These are phyloP conservation scores for Eimeria sp. DNA, from an alignment of 169 alveolate genomes.

Conservation along the genomic window DNA sequence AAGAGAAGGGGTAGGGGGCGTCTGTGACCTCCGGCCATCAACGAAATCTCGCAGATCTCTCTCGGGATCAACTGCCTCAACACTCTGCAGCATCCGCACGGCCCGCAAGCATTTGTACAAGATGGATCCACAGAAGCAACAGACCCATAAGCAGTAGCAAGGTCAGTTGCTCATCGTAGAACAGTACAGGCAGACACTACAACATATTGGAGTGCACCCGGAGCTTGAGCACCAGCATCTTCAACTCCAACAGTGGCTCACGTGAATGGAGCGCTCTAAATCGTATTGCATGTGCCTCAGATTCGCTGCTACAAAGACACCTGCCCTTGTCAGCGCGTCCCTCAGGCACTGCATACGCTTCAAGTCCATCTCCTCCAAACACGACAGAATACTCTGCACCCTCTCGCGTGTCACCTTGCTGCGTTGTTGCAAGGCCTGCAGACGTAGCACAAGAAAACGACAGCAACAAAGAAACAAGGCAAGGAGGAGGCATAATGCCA, in stretches of 20 bases:
- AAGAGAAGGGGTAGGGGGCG: slow-evolving; percentile 1
- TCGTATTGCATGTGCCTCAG: slow-evolving; percentile 82
- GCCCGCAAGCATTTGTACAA: neutral
- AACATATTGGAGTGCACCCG: neutral
- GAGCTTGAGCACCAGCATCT: neutral
- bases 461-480: neutral
- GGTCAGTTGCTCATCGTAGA: neutral
- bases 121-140: neutral
- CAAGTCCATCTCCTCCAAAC: slow-evolving; percentile 81
- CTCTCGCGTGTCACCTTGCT: slow-evolving; percentile 24
- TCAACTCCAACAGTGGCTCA: neutral
- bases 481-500: neutral
- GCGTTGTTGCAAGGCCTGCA: slow-evolving; percentile 41
- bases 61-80: slow-evolving; percentile 63
- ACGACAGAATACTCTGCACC: slow-evolving; percentile 52
- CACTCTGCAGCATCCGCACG: slow-evolving; percentile 16
- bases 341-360: slow-evolving; percentile 81
- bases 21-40: slow-evolving; percentile 6
- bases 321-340: slow-evolving; percentile 71
- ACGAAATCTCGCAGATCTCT: slow-evolving; percentile 73
- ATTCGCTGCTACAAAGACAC: slow-evolving; percentile 76
- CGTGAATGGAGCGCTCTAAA: slow-evolving; percentile 67
- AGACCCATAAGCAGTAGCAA: neutral
- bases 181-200: neutral
- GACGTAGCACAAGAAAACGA: neutral